These are phyloP conservation scores for Vaccinium vitisidaea DNA, from an alignment of 148 eudicot genomes.

Conservation along the genomic window DNA sequence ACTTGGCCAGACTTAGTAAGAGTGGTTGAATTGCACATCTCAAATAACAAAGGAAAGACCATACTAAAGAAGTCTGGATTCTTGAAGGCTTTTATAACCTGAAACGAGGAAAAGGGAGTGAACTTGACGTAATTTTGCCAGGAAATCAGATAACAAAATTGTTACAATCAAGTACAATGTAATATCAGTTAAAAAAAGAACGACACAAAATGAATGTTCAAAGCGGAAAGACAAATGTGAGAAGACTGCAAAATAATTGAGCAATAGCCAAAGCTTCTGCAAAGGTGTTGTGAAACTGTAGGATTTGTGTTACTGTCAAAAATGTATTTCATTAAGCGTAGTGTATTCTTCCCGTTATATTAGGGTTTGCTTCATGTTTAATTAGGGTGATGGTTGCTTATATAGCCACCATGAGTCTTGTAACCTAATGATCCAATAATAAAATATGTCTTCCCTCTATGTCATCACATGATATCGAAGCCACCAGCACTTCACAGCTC, in stretches of 20 bases:
- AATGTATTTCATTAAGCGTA: not conserved
- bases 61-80: slow-evolving; percentile 59
- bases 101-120: slow-evolving; percentile 18
- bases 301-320: not conserved
- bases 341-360: not conserved
- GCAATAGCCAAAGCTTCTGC: not conserved
- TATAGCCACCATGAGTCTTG: not conserved
- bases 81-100: slow-evolving; percentile 80
- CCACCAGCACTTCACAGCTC: not conserved
- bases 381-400: not conserved
- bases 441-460: not conserved
- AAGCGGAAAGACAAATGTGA: not conserved
- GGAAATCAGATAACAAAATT: not conserved
- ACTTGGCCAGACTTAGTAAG: slow-evolving; percentile 32
- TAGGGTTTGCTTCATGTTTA: not conserved
- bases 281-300: not conserved
- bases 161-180: not conserved
- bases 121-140: not conserved
- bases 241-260: not conserved
- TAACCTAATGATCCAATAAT: not conserved
- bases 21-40: slow-evolving; percentile 50
- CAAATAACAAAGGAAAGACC: slow-evolving; percentile 65
- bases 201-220: not conserved
- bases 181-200: not conserved
- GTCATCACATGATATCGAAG: not conserved